Evolutionary conservation across 2,329 filamentous ascomycete genomes (phyloP), one percentile per base, ranked within the genome.

Genomic region (Dothidotthia symphoricarpi): DNA sequence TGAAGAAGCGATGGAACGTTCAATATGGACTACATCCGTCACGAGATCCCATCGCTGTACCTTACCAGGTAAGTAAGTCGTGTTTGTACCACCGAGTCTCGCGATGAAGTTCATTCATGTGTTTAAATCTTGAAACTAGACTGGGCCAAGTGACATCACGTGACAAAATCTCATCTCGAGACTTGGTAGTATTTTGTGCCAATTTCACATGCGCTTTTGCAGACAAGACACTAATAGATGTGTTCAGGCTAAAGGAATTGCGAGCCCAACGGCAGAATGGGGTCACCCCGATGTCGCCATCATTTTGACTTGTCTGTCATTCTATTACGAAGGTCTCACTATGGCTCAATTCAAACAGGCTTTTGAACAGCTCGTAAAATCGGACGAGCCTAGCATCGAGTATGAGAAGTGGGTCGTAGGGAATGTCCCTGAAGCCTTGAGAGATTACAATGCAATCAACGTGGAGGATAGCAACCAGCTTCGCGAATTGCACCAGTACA

Each of bases 1-100:
- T 85, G 0, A 76, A 77, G 34, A 86, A 85, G 54, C 67, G 80
- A 3, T 86, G 77, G 77, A 81, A 83, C 17, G 83, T 88, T 0
- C 72, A 80, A 28, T 89, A 72, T 45, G 70, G 71, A 0, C 45
- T 72, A 0, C 58, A 69, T 39, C 56, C 76, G 0, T 30, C 44
- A 0, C 71, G 84, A 11, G 69, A 74, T 27, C 79, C 80, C 0
- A 75, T 85, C 4, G 82, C 83, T 0, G 84, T 88, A 0, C 84
- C 58, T 28, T 88, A 2, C 79, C 43, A 49, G 26, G 66, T 49
- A 33, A 39, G 41, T 39, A n/a, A n/a, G n/a, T n/a, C n/a, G n/a
- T n/a, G n/a, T n/a, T n/a, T n/a, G n/a, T n/a, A n/a, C n/a, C n/a
- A n/a, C n/a, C n/a, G n/a, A n/a, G n/a, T n/a, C n/a, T n/a, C n/a